Evolutionary conservation across 2,329 filamentous ascomycete genomes (phyloP), one percentile per base, ranked within the genome.

Genomic region (Ascochyta viciae-villosae): DNA sequence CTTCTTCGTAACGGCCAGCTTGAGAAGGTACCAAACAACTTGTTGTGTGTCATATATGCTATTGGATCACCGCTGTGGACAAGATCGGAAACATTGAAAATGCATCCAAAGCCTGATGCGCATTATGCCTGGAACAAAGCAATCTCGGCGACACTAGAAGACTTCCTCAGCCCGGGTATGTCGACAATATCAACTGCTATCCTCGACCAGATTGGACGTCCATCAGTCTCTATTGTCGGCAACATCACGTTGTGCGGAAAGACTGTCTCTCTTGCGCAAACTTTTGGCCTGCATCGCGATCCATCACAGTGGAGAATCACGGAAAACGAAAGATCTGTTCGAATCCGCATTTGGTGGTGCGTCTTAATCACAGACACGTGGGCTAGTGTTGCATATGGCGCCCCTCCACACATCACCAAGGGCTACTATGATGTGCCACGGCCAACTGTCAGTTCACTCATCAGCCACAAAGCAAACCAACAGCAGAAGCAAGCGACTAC

Each of bases 351-450:
- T 3, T 85, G 83, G 81, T 85, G 83, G 83, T 82, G 80, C 5
- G 80, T 85, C 2, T 74, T 85, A 3, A 82, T 85, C 35, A 82
- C 83, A 53, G 83, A 85, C 67, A 78, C 82, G 37, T 86, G 83
- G 82, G 78, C 82, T 50, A 84, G 82, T 61, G 80, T 84, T 49
- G 82, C 81, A 4, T 83, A 85, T 62, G 83, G 83, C 4, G 80
- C 82, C 3, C 83, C 83, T 19, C 81, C 83, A 3, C 80, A 83
- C 45, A 81, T 85, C 10, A 74, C 77, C 3, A 80, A 80, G 54
- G 78, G 78, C 23, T 82, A 84, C 62, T 84, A 84, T 60, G 82
- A 86, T 58, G 83, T 85, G 13, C 82, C 83, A 15, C 65, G 83
- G 38, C 83, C 83, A 4, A 80, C 78, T 0, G 67, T 82, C 6